These are phyloP conservation scores for Fusarium equiseti DNA, from an alignment of 2,329 filamentous ascomycete species.

Conservation along the genomic window DNA sequence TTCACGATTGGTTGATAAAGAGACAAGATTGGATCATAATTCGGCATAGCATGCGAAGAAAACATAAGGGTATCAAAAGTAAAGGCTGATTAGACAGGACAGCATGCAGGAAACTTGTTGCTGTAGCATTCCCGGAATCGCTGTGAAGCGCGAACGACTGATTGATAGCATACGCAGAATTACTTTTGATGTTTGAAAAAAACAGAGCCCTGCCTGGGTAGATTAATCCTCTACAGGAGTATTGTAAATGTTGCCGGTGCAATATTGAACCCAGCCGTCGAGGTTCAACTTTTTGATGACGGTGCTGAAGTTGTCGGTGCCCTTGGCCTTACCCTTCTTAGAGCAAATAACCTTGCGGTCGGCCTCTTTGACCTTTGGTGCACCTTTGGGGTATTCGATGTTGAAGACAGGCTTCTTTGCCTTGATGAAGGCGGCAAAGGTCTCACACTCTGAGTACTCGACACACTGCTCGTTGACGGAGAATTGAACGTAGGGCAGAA, in stretches of 20 bases:
- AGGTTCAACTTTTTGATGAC: slow-evolving; percentile 74
- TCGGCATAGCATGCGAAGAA: not conserved
- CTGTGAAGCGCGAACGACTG: not conserved
- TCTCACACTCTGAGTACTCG: slow-evolving; percentile 69
- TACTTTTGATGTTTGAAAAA: not conserved
- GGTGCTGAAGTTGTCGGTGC: slow-evolving; percentile 68
- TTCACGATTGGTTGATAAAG: slow-evolving; percentile 2
- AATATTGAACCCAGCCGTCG: slow-evolving; percentile 72
- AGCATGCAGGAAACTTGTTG: slow-evolving; percentile 2
- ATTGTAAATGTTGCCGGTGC: slow-evolving; percentile 53
- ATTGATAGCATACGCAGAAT: not conserved
- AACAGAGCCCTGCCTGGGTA: not conserved
- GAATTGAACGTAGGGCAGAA: slow-evolving; percentile 68
- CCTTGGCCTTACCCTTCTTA: slow-evolving; percentile 52
- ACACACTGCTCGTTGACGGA: slow-evolving; percentile 78
- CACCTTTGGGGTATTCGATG: slow-evolving; percentile 75
- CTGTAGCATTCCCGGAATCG: not conserved
- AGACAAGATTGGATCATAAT: not conserved
- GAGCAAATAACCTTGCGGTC: slow-evolving; percentile 60
- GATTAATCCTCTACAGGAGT: slow-evolving; percentile 40
- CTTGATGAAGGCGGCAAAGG: slow-evolving; percentile 68
- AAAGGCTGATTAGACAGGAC: slow-evolving; percentile 1
- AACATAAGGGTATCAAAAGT: not conserved
- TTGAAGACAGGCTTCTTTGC: slow-evolving; percentile 77
- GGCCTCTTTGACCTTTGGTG: slow-evolving; percentile 52